These are phyloP conservation scores for Stephanodiscus triporus DNA, from an alignment of 108 stramenopile species.

Conservation along the genomic window DNA sequence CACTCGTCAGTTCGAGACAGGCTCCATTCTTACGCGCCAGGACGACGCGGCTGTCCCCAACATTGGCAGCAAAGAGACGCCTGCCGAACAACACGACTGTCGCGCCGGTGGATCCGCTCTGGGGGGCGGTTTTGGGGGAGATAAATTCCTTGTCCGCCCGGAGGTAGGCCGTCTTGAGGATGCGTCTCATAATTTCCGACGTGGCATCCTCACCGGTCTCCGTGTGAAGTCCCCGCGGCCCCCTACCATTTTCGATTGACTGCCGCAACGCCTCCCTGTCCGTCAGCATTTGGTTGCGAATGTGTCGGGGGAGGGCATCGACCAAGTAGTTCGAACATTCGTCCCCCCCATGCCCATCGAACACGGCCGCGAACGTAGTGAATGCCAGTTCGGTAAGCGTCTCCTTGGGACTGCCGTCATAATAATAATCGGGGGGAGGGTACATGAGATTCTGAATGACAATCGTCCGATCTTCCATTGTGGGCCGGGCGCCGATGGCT, in stretches of 20 bases:
- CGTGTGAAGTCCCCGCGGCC: slow-evolving; percentile 51
- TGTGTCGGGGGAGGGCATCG: slow-evolving; percentile 81
- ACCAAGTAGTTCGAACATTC: slow-evolving; percentile 92
- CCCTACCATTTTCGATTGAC: slow-evolving; percentile 79
- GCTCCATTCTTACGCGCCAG: slow-evolving; percentile 90
- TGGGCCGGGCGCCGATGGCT: slow-evolving; percentile 90
- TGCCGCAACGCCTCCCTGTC: slow-evolving; percentile 72
- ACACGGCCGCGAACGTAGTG: slow-evolving; percentile 94
- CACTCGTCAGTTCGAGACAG: slow-evolving; percentile 90
- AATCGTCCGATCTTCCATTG: slow-evolving; percentile 94
- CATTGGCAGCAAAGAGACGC: slow-evolving; percentile 94
- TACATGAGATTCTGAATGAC: slow-evolving; percentile 87
- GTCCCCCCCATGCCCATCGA: slow-evolving; percentile 97
- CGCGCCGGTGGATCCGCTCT: slow-evolving; percentile 95
- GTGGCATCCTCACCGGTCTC: slow-evolving; percentile 89
- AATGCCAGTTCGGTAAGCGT: slow-evolving; percentile 78
- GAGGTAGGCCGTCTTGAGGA: slow-evolving; percentile 87
- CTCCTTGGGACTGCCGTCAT: slow-evolving; percentile 85
- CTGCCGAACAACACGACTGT: slow-evolving; percentile 91
- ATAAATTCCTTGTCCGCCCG: slow-evolving; percentile 94
- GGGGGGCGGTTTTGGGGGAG: slow-evolving; percentile 77
- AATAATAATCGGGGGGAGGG: slow-evolving; percentile 81
- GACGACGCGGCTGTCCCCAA: slow-evolving; percentile 95
- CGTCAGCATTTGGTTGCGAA: slow-evolving; percentile 81
- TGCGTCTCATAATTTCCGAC: slow-evolving; percentile 87